Conservation (phyloP, 1,284 basidiomycete species). For the Puccinia novopanici region DNA sequence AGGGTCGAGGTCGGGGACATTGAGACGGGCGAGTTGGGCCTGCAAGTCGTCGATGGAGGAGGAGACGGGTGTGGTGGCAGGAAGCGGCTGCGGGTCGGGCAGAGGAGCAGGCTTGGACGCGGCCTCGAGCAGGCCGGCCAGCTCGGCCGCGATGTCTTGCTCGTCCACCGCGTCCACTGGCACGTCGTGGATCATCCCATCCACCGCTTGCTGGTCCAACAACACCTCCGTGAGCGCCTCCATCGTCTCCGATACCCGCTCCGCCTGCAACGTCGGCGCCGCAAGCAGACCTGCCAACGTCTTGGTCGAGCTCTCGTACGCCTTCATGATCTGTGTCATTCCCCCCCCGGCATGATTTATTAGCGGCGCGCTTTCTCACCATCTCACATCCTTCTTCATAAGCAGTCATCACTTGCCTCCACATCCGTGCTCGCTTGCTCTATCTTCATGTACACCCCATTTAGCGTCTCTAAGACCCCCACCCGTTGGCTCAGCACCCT, state of each 20-base stretch:
- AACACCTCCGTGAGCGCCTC: constrained; percentile 19
- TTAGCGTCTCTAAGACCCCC: constrained; percentile 29
- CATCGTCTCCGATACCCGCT: constrained; percentile 21
- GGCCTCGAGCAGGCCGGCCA: constrained; percentile 9
- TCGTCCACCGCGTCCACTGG: neutral
- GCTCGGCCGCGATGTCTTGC: constrained; percentile 22
- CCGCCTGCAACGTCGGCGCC: neutral
- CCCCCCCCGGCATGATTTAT: no score
- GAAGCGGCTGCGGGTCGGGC: neutral
- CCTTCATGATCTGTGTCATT: constrained; percentile 41
- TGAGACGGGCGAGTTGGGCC: neutral
- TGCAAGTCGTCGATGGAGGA: constrained; percentile 17
- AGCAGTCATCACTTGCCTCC: constrained; percentile 15
- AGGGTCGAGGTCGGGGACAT: neutral
- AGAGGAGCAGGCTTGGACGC: neutral
- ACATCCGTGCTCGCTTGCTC: constrained; percentile 49
- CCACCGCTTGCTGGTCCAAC: constrained; percentile 4
- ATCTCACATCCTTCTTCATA: no score
- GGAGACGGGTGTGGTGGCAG: neutral
- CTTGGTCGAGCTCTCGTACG: constrained; percentile 36
- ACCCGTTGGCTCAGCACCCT: constrained; percentile 27
- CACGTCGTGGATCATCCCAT: constrained; percentile 2
- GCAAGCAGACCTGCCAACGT: constrained; percentile 27
- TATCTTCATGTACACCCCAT: constrained; percentile 39
- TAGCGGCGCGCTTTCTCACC: no score